A percentile compares a stretch with the other conserved stretches of the same genome.
Evolutionary conservation across 306 rosid genomes (phyloP).

Genomic region (Vigna unguiculata): DNA sequence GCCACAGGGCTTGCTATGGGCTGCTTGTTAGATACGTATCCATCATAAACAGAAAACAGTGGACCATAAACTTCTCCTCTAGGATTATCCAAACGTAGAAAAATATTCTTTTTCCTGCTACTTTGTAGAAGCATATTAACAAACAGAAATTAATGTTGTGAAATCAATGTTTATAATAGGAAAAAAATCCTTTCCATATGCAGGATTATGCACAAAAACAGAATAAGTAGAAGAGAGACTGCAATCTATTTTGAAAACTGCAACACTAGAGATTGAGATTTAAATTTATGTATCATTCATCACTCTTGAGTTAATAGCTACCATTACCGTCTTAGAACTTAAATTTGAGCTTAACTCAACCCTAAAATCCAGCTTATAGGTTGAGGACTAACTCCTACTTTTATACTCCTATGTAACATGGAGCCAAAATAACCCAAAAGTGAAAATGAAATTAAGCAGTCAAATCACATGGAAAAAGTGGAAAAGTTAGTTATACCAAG

Average conservation of each 20-base stretch:
- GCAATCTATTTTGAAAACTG: too few species aligned
- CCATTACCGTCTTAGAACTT: background rate
- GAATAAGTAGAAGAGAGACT: background rate
- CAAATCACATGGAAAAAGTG: too few species aligned
- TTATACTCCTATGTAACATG: background rate
- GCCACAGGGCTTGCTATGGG: too few species aligned
- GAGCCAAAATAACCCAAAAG: too few species aligned
- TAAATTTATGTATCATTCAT: background rate
- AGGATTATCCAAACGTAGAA: background rate
- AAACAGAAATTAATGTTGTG: background rate
- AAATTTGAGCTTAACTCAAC: background rate
- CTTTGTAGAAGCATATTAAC: slow-evolving; percentile 25
- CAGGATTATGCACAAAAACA: background rate
- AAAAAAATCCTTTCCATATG: too few species aligned
- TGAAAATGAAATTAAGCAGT: too few species aligned
- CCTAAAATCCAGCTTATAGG: background rate
- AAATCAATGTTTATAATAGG: background rate
- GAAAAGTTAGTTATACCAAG: too few species aligned
- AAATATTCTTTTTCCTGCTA: background rate
- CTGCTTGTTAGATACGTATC: background rate
- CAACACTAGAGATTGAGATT: too few species aligned
- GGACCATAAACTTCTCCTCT: background rate
- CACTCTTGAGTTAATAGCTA: background rate
- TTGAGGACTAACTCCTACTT: background rate
- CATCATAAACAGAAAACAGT: slow-evolving; percentile 1